Conservation (phyloP, 345 rosid species). For the Brassica incana region DNA sequence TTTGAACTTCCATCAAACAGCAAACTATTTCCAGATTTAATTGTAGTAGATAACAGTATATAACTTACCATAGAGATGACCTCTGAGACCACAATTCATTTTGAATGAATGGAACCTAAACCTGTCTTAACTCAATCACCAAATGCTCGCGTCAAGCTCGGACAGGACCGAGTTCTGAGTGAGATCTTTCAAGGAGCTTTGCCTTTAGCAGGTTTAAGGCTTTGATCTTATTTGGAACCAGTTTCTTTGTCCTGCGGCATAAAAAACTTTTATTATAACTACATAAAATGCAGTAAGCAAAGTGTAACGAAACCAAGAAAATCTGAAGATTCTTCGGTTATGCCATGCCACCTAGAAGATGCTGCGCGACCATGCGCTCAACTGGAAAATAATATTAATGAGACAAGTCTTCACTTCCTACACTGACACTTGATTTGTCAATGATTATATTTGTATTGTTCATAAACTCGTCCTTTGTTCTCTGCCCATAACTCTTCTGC, state of each 20-base stretch:
- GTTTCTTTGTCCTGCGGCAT: slow-evolving; percentile 58
- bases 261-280: not conserved
- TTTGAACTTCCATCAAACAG: too few relatives aligned
- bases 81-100: too few relatives aligned
- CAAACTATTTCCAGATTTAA: too few relatives aligned
- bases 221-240: slow-evolving; percentile 67
- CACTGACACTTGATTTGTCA: slow-evolving; percentile 82
- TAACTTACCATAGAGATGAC: too few relatives aligned
- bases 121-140: too few relatives aligned
- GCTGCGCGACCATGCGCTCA: not conserved
- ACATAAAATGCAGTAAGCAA: not conserved
- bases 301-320: not conserved
- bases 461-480: slow-evolving; percentile 85
- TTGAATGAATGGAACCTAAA: too few relatives aligned
- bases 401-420: slow-evolving; percentile 66
- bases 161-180: too few relatives aligned
- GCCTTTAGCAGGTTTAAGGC: slow-evolving; percentile 61
- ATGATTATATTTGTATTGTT: slow-evolving; percentile 67
- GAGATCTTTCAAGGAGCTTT: slow-evolving; percentile 37
- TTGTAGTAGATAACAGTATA: too few relatives aligned
- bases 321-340: not conserved
- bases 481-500: slow-evolving; percentile 99
- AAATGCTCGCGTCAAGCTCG: too few relatives aligned
- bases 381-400: slow-evolving; percentile 37
- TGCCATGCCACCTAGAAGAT: not conserved